Evolutionary conservation across 2,329 filamentous ascomycete species (phyloP).

Genomic region (Xylariaceae sp.): DNA sequence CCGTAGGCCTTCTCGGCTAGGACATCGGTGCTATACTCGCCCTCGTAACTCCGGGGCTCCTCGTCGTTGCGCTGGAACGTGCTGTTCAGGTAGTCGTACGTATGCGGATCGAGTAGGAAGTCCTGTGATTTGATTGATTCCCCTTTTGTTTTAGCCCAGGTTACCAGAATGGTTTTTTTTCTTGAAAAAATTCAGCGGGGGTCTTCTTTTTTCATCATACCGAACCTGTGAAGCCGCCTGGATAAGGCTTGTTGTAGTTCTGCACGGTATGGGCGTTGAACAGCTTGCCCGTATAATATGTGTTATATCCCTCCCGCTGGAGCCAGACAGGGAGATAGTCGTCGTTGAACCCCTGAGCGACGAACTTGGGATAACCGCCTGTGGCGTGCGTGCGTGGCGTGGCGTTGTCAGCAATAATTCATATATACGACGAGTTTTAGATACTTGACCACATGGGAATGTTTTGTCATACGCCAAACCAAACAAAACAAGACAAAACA

Average conservation of each 20-base stretch:
- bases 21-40: conserved; percentile 47
- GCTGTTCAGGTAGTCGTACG: conserved; percentile 62
- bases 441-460: no score
- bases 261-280: conserved; percentile 44
- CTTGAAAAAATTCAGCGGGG: background rate
- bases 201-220: no score
- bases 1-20: conserved; percentile 53
- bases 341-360: conserved; percentile 47
- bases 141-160: background rate
- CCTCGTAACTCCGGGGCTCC: conserved; percentile 31
- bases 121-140: conserved; percentile 19
- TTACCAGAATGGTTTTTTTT: no score
- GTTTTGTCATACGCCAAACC: no score
- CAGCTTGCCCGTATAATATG: conserved; percentile 54
- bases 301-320: conserved; percentile 50
- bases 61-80: conserved; percentile 57
- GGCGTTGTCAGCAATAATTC: no score
- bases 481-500: background rate
- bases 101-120: conserved; percentile 59
- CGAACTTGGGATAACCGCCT: conserved; percentile 50
- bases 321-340: conserved; percentile 54
- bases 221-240: conserved; percentile 23
- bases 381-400: no score
- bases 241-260: conserved; percentile 40
- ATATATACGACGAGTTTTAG: no score